Evolutionary conservation across 495 filamentous ascomycete species (phyloP), one percentile per base, ranked within the genome.

Genomic region (Melanomma pulvis-pyrius): DNA sequence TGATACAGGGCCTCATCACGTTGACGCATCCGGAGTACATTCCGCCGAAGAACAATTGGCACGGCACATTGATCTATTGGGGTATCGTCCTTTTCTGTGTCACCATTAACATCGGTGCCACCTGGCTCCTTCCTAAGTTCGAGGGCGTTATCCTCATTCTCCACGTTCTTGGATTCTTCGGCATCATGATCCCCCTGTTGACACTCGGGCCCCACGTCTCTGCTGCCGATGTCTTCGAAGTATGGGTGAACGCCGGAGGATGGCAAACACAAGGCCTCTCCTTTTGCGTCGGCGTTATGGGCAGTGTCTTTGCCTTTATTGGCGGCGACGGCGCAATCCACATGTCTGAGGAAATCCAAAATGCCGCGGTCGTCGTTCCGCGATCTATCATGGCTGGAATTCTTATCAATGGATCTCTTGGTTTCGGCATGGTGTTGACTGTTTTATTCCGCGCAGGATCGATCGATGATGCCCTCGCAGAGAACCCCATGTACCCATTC

Each of bases 161-260:
- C 8, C 87, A 89, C 73, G 71, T 87, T 19, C 69, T 83, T n/a
- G 84, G 84, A 0, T 81, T 90, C 44, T 86, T 90, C 67, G 83
- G 79, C 11, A 79, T 88, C 25, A 71, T 89, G 26, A 81, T 88
- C 17, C 82, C 84, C 0, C 71, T 90, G 11, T 78, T 80, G 70
- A 78, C 82, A 44, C 77, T 86, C 49, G 78, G 78, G 5, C 79
- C 80, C 3, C 78, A 78, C 4, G 34, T 24, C 11, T 2, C 28
- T 19, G n/a, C 69, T 0, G 41, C 54, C 7, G 44, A 30, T 12
- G 72, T 74, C 2, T 75, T 75, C 53, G 59, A 47, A 4, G 53
- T 28, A 24, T 75, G 72, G 49, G 24, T 53, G 8, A 64, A 75
- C 46, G 15, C 29, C 28, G 71, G 72, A 8, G 67, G 63, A 1